These are phyloP conservation scores for Citrus cavaleriei DNA, from an alignment of 345 rosid species.

Conservation along the genomic window DNA sequence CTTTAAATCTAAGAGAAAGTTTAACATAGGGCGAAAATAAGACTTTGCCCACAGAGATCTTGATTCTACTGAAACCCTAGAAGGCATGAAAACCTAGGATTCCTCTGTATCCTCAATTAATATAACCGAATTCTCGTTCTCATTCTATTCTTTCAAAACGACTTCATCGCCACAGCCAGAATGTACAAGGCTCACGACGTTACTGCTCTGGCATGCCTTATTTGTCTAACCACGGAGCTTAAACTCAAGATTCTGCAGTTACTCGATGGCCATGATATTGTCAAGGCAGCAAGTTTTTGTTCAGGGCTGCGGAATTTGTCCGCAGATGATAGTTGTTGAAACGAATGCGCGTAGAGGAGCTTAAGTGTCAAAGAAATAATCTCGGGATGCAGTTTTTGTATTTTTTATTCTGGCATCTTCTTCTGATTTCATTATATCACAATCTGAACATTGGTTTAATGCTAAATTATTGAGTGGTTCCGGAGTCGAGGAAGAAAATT, in stretches of 20 bases:
- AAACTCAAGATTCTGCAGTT: slow-evolving; percentile 16
- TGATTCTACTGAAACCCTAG: neutral
- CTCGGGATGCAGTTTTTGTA: neutral
- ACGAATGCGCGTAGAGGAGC: slow-evolving; percentile 12
- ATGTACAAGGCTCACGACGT: no score
- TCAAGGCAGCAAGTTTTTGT: slow-evolving; percentile 15
- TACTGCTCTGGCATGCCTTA: slow-evolving; percentile 10
- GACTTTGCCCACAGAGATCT: neutral
- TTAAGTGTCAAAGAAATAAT: neutral
- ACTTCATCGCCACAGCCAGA: neutral
- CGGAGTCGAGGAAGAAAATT: no score
- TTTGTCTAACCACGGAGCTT: slow-evolving; percentile 7
- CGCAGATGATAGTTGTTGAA: slow-evolving; percentile 22
- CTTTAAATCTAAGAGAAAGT: no score
- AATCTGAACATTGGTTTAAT: no score
- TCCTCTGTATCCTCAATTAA: neutral
- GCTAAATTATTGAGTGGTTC: no score
- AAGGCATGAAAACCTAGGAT: neutral
- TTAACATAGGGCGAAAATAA: neutral
- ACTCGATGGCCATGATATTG: slow-evolving; percentile 13
- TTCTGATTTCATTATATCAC: no score
- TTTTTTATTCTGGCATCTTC: no score
- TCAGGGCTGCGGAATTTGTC: slow-evolving; percentile 17
- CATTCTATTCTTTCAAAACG: no score
- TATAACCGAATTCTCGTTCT: no score